These are phyloP conservation scores for Rhizopogon rudus DNA, from an alignment of 768 basidiomycete species.

Conservation along the genomic window DNA sequence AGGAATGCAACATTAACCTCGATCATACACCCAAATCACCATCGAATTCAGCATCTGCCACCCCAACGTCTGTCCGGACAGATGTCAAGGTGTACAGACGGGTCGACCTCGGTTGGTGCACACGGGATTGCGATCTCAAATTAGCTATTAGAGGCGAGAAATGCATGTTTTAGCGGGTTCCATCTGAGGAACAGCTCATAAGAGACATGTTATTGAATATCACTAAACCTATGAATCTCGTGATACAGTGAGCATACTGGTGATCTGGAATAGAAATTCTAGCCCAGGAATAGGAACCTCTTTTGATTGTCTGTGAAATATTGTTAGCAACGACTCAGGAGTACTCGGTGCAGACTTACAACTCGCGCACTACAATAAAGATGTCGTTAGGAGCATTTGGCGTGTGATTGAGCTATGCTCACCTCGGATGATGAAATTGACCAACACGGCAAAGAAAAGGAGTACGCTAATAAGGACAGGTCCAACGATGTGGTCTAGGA, in stretches of 20 bases:
- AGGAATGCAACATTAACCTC: no score
- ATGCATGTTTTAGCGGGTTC: background rate
- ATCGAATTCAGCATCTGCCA: no score
- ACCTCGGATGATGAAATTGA: conserved; percentile 88
- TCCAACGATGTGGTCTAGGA: conserved; percentile 71
- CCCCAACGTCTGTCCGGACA: no score
- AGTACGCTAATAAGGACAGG: conserved; percentile 78
- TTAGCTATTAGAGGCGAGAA: no score
- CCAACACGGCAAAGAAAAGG: conserved; percentile 83
- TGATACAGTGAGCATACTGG: background rate
- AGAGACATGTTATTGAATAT: background rate
- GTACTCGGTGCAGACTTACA: conserved; percentile 35
- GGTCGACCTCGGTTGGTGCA: no score
- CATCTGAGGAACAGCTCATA: background rate
- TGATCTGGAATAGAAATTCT: conserved; percentile 13
- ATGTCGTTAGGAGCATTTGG: conserved; percentile 1
- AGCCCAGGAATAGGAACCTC: conserved; percentile 26
- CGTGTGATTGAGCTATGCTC: conserved; percentile 20
- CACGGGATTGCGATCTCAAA: no score
- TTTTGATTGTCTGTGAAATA: conserved; percentile 18
- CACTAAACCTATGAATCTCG: background rate
- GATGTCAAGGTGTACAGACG: no score
- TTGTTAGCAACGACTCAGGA: background rate
- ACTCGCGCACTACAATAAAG: conserved; percentile 45
- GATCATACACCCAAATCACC: no score